Percentiles rank a stretch among this genome's conserved stretches.
Evolutionary conservation across 192 early-diverging fungal species (phyloP).

Genomic region (Geosiphon pyriformis): DNA sequence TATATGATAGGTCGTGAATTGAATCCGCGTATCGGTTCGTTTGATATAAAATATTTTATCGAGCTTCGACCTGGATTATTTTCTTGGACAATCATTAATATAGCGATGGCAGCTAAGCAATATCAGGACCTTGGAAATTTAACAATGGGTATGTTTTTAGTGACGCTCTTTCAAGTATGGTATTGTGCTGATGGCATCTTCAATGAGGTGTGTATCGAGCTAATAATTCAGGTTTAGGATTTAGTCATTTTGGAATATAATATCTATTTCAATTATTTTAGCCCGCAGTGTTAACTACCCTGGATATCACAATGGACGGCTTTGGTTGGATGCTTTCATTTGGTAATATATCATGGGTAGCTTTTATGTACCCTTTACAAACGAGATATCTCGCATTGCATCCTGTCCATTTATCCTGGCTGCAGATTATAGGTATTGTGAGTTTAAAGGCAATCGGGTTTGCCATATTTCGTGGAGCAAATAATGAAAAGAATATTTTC

Average conservation of each 20-base stretch:
- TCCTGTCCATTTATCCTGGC: constrained; percentile 55
- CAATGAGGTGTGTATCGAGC: constrained; percentile 45
- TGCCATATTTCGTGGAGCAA: constrained; percentile 83
- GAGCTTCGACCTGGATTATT: constrained; percentile 92
- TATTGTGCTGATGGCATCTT: constrained; percentile 86
- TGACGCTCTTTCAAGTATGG: constrained; percentile 67
- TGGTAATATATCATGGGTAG: constrained; percentile 84
- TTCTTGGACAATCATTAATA: constrained; percentile 82
- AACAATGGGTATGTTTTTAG: constrained; percentile 73
- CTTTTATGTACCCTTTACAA: constrained; percentile 85
- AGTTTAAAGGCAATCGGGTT: constrained; percentile 63
- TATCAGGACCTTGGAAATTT: constrained; percentile 57
- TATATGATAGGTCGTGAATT: constrained; percentile 94
- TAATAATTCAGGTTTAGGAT: too few species aligned
- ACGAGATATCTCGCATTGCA: constrained; percentile 75
- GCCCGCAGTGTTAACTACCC: constrained; percentile 84
- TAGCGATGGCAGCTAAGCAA: constrained; percentile 73
- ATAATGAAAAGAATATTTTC: constrained; percentile 89
- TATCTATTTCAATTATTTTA: constrained; percentile 29
- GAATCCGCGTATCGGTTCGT: constrained; percentile 77
- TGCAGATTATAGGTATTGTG: constrained; percentile 40
- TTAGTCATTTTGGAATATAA: not conserved
- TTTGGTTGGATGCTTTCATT: constrained; percentile 88
- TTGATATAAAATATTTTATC: constrained; percentile 92
- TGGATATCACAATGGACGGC: constrained; percentile 97